Evolutionary conservation across 371 early-diverging fungal genomes (phyloP).

Genomic region (Blakeslea trispora): DNA sequence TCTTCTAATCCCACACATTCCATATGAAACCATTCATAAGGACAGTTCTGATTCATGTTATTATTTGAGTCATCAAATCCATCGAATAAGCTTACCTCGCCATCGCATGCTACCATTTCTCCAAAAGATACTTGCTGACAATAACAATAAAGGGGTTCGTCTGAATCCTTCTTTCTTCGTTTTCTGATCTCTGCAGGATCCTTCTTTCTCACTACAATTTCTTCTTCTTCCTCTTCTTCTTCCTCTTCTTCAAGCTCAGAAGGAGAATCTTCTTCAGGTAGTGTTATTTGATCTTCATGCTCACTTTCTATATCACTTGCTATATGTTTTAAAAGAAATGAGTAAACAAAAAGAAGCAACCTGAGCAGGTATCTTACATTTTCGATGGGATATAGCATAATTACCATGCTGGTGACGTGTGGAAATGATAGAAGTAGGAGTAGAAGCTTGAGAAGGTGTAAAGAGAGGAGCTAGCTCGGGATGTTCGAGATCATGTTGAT

Average conservation of each 20-base stretch:
- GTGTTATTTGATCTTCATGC: too few species aligned
- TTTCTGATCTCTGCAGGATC: slow-evolving; percentile 11
- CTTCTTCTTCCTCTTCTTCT: slow-evolving; percentile 26
- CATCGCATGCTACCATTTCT: slow-evolving; percentile 97
- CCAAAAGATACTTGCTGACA: slow-evolving; percentile 97
- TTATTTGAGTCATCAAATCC: too few species aligned
- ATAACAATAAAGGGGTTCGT: slow-evolving; percentile 93
- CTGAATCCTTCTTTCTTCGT: slow-evolving; percentile 29
- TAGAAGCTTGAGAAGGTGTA: too few species aligned
- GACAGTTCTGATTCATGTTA: slow-evolving; percentile 66
- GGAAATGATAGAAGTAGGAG: too few species aligned
- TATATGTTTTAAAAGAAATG: too few species aligned
- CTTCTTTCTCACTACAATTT: slow-evolving; percentile 15
- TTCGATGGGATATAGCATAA: slow-evolving; percentile 25
- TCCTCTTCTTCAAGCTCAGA: slow-evolving; percentile 21
- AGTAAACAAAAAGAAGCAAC: neutral
- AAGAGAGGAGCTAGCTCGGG: slow-evolving; percentile 20
- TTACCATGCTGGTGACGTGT: too few species aligned
- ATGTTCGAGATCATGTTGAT: slow-evolving; percentile 34
- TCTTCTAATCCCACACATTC: slow-evolving; percentile 86
- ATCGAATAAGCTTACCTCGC: too few species aligned
- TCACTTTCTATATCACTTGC: too few species aligned
- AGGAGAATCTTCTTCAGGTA: too few species aligned
- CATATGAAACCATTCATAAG: slow-evolving; percentile 94
- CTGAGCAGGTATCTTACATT: too few species aligned